Percentiles rank a stretch among this genome's conserved stretches.
Conservation (phyloP, 352 stramenopile species). For the Phytophthora niederhauseri region DNA sequence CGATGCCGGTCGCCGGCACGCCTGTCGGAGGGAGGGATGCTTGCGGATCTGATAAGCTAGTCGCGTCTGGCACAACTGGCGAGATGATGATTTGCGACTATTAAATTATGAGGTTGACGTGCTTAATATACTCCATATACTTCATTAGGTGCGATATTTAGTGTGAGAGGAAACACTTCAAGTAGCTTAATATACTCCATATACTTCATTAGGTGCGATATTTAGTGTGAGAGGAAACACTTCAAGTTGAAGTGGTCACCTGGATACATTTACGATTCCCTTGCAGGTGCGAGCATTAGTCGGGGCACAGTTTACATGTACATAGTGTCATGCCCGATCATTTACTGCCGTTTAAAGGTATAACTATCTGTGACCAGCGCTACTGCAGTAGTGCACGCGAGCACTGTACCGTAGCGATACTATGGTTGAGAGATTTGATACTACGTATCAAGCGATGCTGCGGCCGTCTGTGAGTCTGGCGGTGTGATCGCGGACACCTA, state of each 20-base stretch:
- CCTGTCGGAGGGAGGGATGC: background rate
- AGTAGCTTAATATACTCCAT: background rate
- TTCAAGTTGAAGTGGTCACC: background rate
- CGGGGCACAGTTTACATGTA: no score
- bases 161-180: background rate
- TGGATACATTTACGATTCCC: background rate
- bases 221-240: background rate
- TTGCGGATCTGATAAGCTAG: background rate
- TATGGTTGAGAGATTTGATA: no score
- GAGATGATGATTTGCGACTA: background rate
- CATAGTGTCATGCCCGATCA: no score
- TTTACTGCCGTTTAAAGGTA: no score
- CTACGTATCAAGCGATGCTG: no score
- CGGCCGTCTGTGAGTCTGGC: no score
- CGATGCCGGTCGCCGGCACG: background rate
- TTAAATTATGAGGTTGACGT: background rate
- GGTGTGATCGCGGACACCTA: slow-evolving; percentile 1
- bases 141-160: background rate
- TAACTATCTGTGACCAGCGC: no score
- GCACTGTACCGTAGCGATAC: no score
- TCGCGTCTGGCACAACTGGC: background rate
- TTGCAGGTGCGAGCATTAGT: background rate
- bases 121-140: background rate
- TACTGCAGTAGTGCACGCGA: no score
- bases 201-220: background rate